Evolutionary conservation across 2,329 filamentous ascomycete genomes (phyloP).

Genomic region (Neofusicoccum kwambonambiense): DNA sequence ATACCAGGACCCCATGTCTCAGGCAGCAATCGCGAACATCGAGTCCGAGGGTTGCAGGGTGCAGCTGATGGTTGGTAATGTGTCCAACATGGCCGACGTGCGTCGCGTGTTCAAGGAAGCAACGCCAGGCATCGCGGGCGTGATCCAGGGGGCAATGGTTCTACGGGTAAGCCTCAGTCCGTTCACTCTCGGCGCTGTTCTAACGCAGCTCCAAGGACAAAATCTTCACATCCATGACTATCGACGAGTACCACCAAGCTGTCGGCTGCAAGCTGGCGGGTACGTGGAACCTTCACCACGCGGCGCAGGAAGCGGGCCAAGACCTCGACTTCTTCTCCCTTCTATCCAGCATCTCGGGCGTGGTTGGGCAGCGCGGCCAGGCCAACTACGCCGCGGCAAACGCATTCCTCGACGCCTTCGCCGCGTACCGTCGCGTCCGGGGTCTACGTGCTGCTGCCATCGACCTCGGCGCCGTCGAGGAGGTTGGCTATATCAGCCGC

Average conservation of each 20-base stretch:
- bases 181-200: neutral
- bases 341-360: constrained; percentile 24
- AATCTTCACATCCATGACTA: constrained; percentile 17
- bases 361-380: constrained; percentile 22
- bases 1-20: constrained; percentile 28
- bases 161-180: constrained; percentile 19
- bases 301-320: neutral
- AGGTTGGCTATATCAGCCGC: constrained; percentile 23
- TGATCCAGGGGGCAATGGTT: constrained; percentile 35
- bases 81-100: constrained; percentile 15
- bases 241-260: constrained; percentile 15
- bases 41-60: constrained; percentile 18
- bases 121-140: constrained; percentile 23
- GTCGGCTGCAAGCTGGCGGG: constrained; percentile 34
- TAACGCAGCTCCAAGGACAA: neutral
- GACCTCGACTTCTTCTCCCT: constrained; percentile 28
- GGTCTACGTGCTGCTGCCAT: constrained; percentile 46
- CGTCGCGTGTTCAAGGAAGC: neutral
- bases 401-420: constrained; percentile 23
- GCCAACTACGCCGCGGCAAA: constrained; percentile 26
- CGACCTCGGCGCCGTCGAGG: constrained; percentile 26
- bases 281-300: constrained; percentile 29
- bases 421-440: constrained; percentile 21
- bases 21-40: constrained; percentile 21
- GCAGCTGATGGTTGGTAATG: constrained; percentile 21